Conservation (phyloP, 768 basidiomycete species). For the Boletus tomentosulus region DNA sequence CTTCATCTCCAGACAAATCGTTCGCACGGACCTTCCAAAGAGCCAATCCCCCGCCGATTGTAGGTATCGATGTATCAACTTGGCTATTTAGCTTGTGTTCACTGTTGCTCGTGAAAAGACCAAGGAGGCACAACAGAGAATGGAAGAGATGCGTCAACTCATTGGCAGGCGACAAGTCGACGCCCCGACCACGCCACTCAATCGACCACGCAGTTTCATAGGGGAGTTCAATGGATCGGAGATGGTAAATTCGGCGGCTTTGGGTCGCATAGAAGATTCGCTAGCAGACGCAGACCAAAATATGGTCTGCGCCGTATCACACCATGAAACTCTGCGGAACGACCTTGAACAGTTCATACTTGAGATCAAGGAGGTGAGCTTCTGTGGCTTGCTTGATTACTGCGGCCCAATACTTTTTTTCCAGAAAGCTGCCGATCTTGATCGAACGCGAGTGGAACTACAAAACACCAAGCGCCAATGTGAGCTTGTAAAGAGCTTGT, state of each 20-base stretch:
- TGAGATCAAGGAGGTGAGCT: conserved; percentile 56
- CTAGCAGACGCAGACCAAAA: conserved; percentile 54
- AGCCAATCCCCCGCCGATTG: conserved; percentile 37
- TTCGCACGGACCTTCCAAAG: conserved; percentile 45
- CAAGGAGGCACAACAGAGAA: conserved; percentile 68
- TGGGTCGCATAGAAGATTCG: conserved; percentile 44
- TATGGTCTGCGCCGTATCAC: conserved; percentile 47
- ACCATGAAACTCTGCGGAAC: conserved; percentile 51
- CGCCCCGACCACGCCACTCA: conserved; percentile 38
- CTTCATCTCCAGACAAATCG: conserved; percentile 57
- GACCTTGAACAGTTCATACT: conserved; percentile 47
- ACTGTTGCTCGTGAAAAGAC: conserved; percentile 46
- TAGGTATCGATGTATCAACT: conserved; percentile 24
- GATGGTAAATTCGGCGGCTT: conserved; percentile 9
- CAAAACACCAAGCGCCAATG: conserved; percentile 68
- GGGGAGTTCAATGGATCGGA: conserved; percentile 21
- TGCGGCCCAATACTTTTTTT: not conserved
- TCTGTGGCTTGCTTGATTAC: not conserved
- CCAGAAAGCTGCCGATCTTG: conserved; percentile 62
- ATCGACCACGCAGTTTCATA: conserved; percentile 39
- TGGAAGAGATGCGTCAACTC: conserved; percentile 80
- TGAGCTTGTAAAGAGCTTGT: conserved; percentile 72
- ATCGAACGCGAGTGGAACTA: conserved; percentile 59
- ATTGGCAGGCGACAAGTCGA: conserved; percentile 60
- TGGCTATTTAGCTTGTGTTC: conserved; percentile 5